Base-by-base conservation (phyloP, 352 stramenopile genomes). In the Globisporangium polare region DNA sequence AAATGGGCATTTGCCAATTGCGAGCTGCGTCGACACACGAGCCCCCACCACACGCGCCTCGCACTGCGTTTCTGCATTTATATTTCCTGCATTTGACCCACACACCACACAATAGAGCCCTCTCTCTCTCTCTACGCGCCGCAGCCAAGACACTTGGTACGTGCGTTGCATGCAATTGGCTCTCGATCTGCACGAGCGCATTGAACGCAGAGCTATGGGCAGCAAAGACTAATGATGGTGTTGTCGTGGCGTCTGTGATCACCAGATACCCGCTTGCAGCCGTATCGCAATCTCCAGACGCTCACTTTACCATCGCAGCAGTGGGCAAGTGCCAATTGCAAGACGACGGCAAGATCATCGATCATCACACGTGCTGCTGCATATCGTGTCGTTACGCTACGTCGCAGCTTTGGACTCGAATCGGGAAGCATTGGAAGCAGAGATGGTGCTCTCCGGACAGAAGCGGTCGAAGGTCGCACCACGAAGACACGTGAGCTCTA, bases 391-490 rank as follows among this genome's bases (percentile, higher is more conserved):
- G 35, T 24, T n/a, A 26, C 26, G 49, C 8, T 3, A 37, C 24
- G 24, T 18, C 22, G 6, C 6, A n/a, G n/a, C 39, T 53, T 37
- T 37, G 26, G 39, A 39, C n/a, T 39, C 15, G 26, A 26, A 37
- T 2, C 26, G 22, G 9, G 4, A 55, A 46, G 45, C 29, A 39
- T 0, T 15, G 47, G 39, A 12, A 45, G 10, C 18, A n/a, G 50
- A 51, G 10, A 65, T 65, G 60, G 51, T 47, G 15, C 43, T 76
- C 59, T 58, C 59, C 7, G 52, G 51, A n/a, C 55, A 72, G 35
- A 62, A 67, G 41, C 59, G 62, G 26, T 81, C 76, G 1, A 86
- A 86, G 42, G 72, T 86, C 49, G 74, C 74, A 27, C 58, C 69
- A 17, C 50, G 74, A 42, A 74, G 67, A 59, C 54, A 66, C 39